phyloP scores from a whole-genome alignment of 2,329 filamentous ascomycete genomes.

The Aureobasidium vineae region DNA sequence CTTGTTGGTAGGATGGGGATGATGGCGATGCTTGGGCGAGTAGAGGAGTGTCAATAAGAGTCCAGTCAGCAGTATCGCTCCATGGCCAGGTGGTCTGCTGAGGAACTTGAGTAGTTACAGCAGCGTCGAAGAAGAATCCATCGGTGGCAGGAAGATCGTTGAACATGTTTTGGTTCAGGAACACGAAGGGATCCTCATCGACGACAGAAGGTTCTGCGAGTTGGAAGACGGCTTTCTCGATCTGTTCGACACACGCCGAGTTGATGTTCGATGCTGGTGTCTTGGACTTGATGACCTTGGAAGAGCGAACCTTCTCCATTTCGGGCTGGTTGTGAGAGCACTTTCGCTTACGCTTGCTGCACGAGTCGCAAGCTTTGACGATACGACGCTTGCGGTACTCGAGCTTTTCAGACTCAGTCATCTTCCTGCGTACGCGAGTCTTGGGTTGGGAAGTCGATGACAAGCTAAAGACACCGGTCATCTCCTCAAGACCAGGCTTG shows the following conservation, averaged over 20 bases:
- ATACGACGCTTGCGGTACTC: constrained; percentile 42
- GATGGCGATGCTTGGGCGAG: constrained; percentile 1
- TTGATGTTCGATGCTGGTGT: background rate
- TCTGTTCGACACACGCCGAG: background rate
- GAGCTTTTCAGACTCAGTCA: constrained; percentile 41
- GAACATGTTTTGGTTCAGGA: constrained; percentile 19
- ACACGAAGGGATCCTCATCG: constrained; percentile 25
- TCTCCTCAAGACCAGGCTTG: constrained; percentile 37
- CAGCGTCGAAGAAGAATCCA: constrained; percentile 30
- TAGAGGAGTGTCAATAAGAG: constrained; percentile 26
- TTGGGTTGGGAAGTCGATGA: constrained; percentile 38
- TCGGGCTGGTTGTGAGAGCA: constrained; percentile 31
- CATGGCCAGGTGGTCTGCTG: constrained; percentile 24
- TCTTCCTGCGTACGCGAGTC: constrained; percentile 39
- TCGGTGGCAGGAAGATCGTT: constrained; percentile 29
- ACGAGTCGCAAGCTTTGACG: constrained; percentile 41
- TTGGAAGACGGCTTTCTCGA: constrained; percentile 9
- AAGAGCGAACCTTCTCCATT: constrained; percentile 33
- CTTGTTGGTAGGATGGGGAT: constrained; percentile 1
- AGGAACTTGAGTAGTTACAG: constrained; percentile 19
- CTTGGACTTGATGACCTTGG: constrained; percentile 28
- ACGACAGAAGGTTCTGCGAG: constrained; percentile 1
- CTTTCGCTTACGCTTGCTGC: constrained; percentile 40
- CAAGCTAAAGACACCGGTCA: constrained; percentile 42
- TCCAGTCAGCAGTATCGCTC: constrained; percentile 27